A percentile compares a stretch with the other conserved stretches of the same genome.
phyloP scores from a whole-genome alignment of 805 yeast species.

The Torulaspora quercuum region DNA sequence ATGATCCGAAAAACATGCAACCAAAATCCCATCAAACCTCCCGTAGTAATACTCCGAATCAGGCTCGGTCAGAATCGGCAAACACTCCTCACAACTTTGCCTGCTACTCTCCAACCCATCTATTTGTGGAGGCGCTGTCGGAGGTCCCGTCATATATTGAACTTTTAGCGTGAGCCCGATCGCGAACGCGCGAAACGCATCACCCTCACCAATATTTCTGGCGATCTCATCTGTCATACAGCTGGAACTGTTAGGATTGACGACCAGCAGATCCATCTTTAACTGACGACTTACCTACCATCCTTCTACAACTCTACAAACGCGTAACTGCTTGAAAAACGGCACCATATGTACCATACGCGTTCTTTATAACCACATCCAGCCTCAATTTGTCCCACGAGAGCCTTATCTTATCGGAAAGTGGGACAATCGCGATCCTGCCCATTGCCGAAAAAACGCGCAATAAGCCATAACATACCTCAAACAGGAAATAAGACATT shows the following conservation, averaged over 20 bases:
- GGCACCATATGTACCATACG: neutral
- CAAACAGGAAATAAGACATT: neutral
- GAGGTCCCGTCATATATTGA: constrained; percentile 25
- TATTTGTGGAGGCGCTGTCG: constrained; percentile 24
- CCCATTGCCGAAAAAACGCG: too few relatives aligned
- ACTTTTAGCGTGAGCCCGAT: neutral
- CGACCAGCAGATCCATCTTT: constrained; percentile 17
- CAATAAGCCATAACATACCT: constrained; percentile 1
- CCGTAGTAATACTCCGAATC: constrained; percentile 14
- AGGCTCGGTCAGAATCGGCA: constrained; percentile 19
- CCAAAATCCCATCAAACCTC: constrained; percentile 24
- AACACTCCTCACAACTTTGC: constrained; percentile 22
- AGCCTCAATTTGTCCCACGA: too few relatives aligned
- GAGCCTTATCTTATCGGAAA: too few relatives aligned
- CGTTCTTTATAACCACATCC: neutral
- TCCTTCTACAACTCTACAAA: too few relatives aligned
- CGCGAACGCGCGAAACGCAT: constrained; percentile 4
- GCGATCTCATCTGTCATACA: constrained; percentile 25
- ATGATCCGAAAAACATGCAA: constrained; percentile 31
- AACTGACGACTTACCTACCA: too few relatives aligned
- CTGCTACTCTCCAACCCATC: constrained; percentile 20
- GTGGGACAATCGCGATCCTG: too few relatives aligned
- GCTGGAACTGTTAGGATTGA: constrained; percentile 29
- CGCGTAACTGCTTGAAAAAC: too few relatives aligned
- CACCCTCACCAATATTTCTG: constrained; percentile 12